Base-by-base conservation (phyloP, 2,329 filamentous ascomycete genomes). In the Hypoxylon sp. region DNA sequence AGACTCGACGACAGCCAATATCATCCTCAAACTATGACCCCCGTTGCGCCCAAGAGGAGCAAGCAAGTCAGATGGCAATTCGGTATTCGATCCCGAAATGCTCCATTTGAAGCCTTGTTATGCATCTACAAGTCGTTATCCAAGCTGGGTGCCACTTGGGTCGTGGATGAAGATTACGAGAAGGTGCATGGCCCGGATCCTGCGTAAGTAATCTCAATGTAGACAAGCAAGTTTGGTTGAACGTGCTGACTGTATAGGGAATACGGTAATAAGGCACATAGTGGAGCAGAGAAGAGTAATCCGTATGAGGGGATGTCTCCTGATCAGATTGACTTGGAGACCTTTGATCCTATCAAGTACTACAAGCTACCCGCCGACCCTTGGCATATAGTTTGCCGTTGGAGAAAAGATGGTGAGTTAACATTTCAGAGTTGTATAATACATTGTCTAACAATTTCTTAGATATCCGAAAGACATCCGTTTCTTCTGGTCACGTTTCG, bases 31-130 rank as follows among this genome's bases (percentile, higher is more conserved):
- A 84, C 85, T 19, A 85, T 91, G 82, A 91, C 89, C 2, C 88
- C 88, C 0, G 86, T 90, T 51, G 88, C 89, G 2, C 79, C 84
- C 2, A 93, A 92, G 82, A 94, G 93, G 79, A 81, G 85, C 4
- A 94, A 93, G 76, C 92, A 92, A 0, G 93, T 94, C 14, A 93
- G 95, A 72, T 99, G 96, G 96, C 96, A 99, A 78, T 99, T 99
- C 77, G 96, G 96, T 62, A 99, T 99, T 68, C 89, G 96, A 38
- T 97, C 93, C 49, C 90, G 96, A 52, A 99, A 98, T 76, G 92
- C 93, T 61, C 96, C 96, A 0, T 93, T 94, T 75, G 96, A 99
- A 79, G 96, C 96, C 0, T 91, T 99, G 79, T 84, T 97, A 25
- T 98, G 95, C 75, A 96, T 99, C 61, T 98, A 98, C 84, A 94